A percentile compares a stretch with the other conserved stretches of the same genome.
These are phyloP conservation scores for Aspergillus sp. DNA, from an alignment of 2,329 filamentous ascomycete species.

Conservation along the genomic window DNA sequence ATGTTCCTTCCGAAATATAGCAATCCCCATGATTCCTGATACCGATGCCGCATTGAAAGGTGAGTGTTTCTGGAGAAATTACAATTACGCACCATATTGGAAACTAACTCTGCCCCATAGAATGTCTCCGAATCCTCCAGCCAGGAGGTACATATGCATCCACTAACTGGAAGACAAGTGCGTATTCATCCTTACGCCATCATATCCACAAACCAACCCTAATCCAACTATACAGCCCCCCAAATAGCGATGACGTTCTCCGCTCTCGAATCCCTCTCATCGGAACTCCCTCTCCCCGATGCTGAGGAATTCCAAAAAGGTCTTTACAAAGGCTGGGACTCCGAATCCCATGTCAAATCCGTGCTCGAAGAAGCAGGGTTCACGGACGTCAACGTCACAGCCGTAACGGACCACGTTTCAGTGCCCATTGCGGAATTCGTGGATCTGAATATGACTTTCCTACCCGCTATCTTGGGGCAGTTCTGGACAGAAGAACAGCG, in stretches of 20 bases:
- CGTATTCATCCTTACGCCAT: constrained; percentile 5
- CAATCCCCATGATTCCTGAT: constrained; percentile 48
- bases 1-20: constrained; percentile 8
- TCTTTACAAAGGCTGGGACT: constrained; percentile 26
- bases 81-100: neutral
- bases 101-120: constrained; percentile 12
- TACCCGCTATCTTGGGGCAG: constrained; percentile 20
- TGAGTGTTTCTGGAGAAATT: constrained; percentile 16
- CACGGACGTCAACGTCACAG: constrained; percentile 22
- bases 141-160: constrained; percentile 36
- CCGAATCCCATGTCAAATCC: constrained; percentile 20
- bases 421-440: constrained; percentile 20
- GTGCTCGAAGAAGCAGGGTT: constrained; percentile 24
- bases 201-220: neutral
- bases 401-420: constrained; percentile 14
- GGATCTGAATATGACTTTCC: constrained; percentile 22
- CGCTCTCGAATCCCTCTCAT: constrained; percentile 28
- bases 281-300: constrained; percentile 25
- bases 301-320: constrained; percentile 19
- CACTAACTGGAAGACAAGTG: constrained; percentile 37
- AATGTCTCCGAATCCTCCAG: constrained; percentile 34
- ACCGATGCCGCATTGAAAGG: constrained; percentile 40
- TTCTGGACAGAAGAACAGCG: constrained; percentile 33
- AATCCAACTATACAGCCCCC: constrained; percentile 16
- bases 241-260: constrained; percentile 28